Conservation (phyloP, 2,329 filamentous ascomycete genomes). For the Teratosphaeria pseudoeucalypti region DNA sequence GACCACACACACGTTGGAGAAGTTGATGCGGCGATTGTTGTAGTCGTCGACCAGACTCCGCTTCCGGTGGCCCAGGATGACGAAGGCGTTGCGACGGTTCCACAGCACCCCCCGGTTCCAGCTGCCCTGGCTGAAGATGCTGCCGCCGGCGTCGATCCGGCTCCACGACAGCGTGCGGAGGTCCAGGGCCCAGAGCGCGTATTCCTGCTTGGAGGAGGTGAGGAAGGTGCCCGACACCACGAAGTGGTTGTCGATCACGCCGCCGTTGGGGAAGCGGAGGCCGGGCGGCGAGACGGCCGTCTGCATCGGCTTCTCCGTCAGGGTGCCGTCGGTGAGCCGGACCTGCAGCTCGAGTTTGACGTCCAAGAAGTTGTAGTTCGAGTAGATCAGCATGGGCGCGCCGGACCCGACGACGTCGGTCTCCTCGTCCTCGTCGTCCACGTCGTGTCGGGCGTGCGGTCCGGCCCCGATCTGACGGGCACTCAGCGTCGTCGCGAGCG, state of each 20-base stretch:
- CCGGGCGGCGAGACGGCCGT: constrained; percentile 81
- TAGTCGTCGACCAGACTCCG: constrained; percentile 94
- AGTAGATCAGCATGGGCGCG: constrained; percentile 85
- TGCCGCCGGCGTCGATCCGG: constrained; percentile 87
- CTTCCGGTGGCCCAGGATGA: constrained; percentile 88
- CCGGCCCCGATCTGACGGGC: constrained; percentile 56
- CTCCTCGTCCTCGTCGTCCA: constrained; percentile 30
- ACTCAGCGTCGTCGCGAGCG: constrained; percentile 58
- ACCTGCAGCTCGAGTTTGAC: constrained; percentile 93
- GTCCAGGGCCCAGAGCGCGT: constrained; percentile 91
- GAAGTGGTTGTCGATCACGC: constrained; percentile 90
- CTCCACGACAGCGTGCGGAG: constrained; percentile 83
- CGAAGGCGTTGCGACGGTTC: constrained; percentile 88
- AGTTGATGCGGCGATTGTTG: constrained; percentile 95
- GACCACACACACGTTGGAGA: constrained; percentile 91
- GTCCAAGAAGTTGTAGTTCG: constrained; percentile 97
- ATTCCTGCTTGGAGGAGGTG: constrained; percentile 96
- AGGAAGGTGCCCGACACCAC: constrained; percentile 96
- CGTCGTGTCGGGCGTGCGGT: constrained; percentile 31
- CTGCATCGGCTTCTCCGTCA: constrained; percentile 83
- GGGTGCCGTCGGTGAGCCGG: constrained; percentile 67
- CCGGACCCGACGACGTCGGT: constrained; percentile 30
- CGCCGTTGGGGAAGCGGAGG: constrained; percentile 88
- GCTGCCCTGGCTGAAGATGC: constrained; percentile 90
- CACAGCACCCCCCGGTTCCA: constrained; percentile 95